Base-by-base conservation (phyloP, 2,329 filamentous ascomycete species). In the Hypoxylon sp. region DNA sequence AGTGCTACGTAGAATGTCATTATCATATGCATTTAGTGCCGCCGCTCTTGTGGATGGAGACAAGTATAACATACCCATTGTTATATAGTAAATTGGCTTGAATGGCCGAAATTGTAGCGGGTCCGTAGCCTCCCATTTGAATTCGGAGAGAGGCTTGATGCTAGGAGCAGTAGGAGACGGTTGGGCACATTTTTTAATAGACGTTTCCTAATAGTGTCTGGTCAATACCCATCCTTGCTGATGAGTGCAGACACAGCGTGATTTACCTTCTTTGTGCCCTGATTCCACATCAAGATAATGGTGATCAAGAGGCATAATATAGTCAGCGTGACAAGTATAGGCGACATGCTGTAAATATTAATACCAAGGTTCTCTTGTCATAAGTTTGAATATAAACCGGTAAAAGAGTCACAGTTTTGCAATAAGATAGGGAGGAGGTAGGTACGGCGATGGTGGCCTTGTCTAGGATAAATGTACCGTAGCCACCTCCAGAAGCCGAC, bases 1-100 rank as follows among this genome's bases (percentile, higher is more conserved):
- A 87, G 75, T 2, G 80, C 85, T 86, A 65, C 4, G 8, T 11
- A 32, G 27, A 15, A 6, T 3, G 29, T 60, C 21, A 60, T 15
- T 51, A 50, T 32, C 17, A 59, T 35, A 48, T 62, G 51, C 15
- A 15, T 54, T 62, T 57, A 44, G 62, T 46, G 31, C 51, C 65
- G 71, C 6, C 27, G 32, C 0, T 42, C 31, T 11, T 8, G 17
- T 17, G 21, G 11, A 27, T 6, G 48, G 7, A 37, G n/a, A 27
- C 44, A 31, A 42, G 27, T 52, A 3, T 19, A 19, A 42, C 61
- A 10, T 66, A 84, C 85, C 85, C 85, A 88, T 87, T 0, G 84
- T 86, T 65, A 87, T 86, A 70, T 87, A 78, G 70, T 86, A 88
- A 2, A 80, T 80, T 0, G 84, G 81, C 74, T 86, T 87, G 74